Conservation (phyloP, 2,329 filamentous ascomycete species). For the Sclerotinia borealis region DNA sequence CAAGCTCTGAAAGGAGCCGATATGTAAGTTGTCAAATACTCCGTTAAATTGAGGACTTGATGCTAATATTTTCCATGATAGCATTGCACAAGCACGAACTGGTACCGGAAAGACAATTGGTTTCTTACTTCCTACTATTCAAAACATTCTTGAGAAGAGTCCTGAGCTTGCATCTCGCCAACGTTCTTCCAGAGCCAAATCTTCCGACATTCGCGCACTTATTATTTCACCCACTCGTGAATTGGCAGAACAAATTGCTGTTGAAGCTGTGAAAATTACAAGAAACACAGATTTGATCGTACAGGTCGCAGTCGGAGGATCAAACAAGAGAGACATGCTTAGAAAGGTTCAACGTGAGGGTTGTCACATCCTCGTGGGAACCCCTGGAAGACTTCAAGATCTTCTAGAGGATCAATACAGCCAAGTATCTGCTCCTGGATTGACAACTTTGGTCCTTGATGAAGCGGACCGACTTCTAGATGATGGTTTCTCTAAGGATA, state of each 20-base stretch:
- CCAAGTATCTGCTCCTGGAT: conserved; percentile 43
- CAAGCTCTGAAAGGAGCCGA: conserved; percentile 61
- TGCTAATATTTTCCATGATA: conserved; percentile 33
- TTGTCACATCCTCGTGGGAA: conserved; percentile 86
- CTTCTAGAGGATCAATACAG: conserved; percentile 53
- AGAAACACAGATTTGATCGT: conserved; percentile 40
- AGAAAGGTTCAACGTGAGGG: conserved; percentile 50
- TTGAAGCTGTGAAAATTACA: conserved; percentile 55
- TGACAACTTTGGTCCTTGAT: conserved; percentile 89
- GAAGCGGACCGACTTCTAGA: conserved; percentile 98
- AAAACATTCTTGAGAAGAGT: conserved; percentile 67
- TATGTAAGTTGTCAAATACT: conserved; percentile 26
- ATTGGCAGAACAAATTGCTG: conserved; percentile 73
- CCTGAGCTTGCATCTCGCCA: conserved; percentile 43
- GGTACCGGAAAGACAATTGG: conserved; percentile 95
- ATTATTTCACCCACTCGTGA: conserved; percentile 77
- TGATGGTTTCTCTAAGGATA: conserved; percentile 70
- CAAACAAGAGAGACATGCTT: conserved; percentile 53
- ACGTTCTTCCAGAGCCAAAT: conserved; percentile 34
- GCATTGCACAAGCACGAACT: conserved; percentile 90
- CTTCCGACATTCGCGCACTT: conserved; percentile 61
- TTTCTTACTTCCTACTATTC: conserved; percentile 81
- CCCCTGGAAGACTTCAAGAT: conserved; percentile 82
- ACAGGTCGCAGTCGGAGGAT: conserved; percentile 83
- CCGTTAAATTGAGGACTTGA: neutral